A percentile compares a stretch with the other conserved stretches of the same genome.
Conservation (phyloP, 2,329 filamentous ascomycete species). For the Venturia nashicola region DNA sequence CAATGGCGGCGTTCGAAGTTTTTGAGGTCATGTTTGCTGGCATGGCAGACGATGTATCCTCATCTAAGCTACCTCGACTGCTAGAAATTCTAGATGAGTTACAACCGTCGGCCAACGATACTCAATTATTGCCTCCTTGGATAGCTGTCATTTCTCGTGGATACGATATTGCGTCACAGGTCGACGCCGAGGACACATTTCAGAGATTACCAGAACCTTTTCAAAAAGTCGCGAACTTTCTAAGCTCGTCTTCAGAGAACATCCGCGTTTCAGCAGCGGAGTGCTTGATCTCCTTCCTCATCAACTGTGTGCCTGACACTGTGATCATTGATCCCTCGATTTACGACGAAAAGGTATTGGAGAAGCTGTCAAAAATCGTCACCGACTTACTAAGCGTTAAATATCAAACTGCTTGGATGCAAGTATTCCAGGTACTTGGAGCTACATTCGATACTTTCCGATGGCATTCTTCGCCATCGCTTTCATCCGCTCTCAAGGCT, state of each 20-base stretch:
- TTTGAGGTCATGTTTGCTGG: conserved; percentile 95
- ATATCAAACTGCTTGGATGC: conserved; percentile 88
- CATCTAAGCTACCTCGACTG: conserved; percentile 76
- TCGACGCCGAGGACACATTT: conserved; percentile 84
- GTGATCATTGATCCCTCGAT: conserved; percentile 81
- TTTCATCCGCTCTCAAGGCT: conserved; percentile 62
- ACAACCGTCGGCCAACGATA: conserved; percentile 84
- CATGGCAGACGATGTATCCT: conserved; percentile 78
- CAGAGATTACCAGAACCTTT: conserved; percentile 81
- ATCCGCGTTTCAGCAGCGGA: conserved; percentile 91
- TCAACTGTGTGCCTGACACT: conserved; percentile 73
- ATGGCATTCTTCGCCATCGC: conserved; percentile 72
- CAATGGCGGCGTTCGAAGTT: conserved; percentile 91
- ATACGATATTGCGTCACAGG: conserved; percentile 83
- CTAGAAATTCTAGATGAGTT: conserved; percentile 87
- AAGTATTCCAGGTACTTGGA: conserved; percentile 80
- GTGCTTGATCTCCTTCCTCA: conserved; percentile 84
- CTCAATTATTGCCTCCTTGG: conserved; percentile 89
- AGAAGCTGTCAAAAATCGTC: conserved; percentile 63
- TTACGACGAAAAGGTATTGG: conserved; percentile 80
- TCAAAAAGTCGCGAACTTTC: conserved; percentile 63
- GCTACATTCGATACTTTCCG: conserved; percentile 78
- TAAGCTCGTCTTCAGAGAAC: conserved; percentile 80
- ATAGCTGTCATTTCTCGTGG: conserved; percentile 89
- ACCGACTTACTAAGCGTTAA: conserved; percentile 73